Evolutionary conservation across 192 early-diverging fungal species (phyloP).

Genomic region (Backusella liffmaniae): DNA sequence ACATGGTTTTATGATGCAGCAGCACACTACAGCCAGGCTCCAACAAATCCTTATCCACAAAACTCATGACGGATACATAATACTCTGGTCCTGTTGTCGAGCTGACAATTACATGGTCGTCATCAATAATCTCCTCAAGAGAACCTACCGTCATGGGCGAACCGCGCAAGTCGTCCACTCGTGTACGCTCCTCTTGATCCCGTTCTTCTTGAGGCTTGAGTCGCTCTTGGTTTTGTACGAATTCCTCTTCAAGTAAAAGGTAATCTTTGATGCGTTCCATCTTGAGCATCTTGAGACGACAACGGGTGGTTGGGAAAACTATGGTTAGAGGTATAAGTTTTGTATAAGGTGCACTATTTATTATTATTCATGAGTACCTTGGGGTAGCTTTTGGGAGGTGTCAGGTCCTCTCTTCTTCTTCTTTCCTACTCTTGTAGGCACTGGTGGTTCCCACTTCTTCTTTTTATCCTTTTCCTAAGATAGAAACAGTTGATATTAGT

Average conservation of each 20-base stretch:
- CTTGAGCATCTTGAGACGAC: constrained; percentile 96
- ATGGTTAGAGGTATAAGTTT: background rate
- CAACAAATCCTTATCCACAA: constrained; percentile 98
- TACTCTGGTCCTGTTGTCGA: constrained; percentile 90
- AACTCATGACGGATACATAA: constrained; percentile 97
- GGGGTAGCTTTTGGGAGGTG: constrained; percentile 85
- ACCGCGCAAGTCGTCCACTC: constrained; percentile 94
- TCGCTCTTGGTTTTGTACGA: constrained; percentile 98
- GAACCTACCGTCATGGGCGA: constrained; percentile 96
- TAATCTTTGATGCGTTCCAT: constrained; percentile 99
- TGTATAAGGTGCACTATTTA: background rate
- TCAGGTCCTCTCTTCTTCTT: constrained; percentile 97
- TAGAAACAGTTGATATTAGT: too few species aligned
- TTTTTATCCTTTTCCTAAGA: constrained; percentile 64
- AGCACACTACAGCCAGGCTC: constrained; percentile 97
- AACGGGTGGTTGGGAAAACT: constrained; percentile 98
- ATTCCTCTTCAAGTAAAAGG: constrained; percentile 97
- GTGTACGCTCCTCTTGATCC: constrained; percentile 87
- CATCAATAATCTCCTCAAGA: constrained; percentile 99
- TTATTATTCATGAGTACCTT: constrained; percentile 50
- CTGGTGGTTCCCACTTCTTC: constrained; percentile 98
- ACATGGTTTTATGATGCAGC: constrained; percentile 89
- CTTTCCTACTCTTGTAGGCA: constrained; percentile 98
- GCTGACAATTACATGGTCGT: constrained; percentile 98
- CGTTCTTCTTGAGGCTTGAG: constrained; percentile 98